Evolutionary conservation across 768 basidiomycete genomes (phyloP), one percentile per base, ranked within the genome.

Genomic region (Thelephora ganbajun): DNA sequence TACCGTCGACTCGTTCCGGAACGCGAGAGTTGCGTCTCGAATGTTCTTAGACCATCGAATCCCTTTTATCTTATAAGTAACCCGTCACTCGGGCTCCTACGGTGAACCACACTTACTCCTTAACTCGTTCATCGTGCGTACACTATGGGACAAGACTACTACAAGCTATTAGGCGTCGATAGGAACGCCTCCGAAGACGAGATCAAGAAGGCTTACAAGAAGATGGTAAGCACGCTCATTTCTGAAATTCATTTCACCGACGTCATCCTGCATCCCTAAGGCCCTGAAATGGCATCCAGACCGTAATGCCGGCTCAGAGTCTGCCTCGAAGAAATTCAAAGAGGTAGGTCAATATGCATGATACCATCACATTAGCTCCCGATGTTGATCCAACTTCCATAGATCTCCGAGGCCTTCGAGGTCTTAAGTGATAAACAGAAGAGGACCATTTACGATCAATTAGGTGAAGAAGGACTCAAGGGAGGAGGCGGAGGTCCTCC

Each of bases 261-360:
- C 16, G n/a, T 9, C 18, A 14, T 30, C 39, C 12, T 30, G 36
- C 49, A 30, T 34, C 18, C 20, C n/a, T 43, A 54, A 75, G 84
- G 89, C 91, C 43, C 63, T 96, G 62, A 91, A 88, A 76, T 88
- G 87, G 82, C 94, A 98, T 63, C 93, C 93, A 34, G 92, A 96
- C 61, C 76, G 92, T 35, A 94, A 96, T 59, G 67, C 67, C 47
- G 86, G 88, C 23, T 82, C 85, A 44, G 92, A 92, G 54, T 83
- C 81, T 53, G 85, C 94, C 0, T 81, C 77, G 2, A 72, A 76
- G 62, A 94, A 86, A 64, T 98, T 99, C 65, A 93, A 99, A 68
- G 78, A 93, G 74, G 91, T 82, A 36, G 22, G 70, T 57, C 12
- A 26, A 1, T 26, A 20, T 11, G 4, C 4, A n/a, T 6, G n/a